phyloP scores from a whole-genome alignment of 1,284 basidiomycete species.

The Ceratorhiza oryzae-sativae region DNA sequence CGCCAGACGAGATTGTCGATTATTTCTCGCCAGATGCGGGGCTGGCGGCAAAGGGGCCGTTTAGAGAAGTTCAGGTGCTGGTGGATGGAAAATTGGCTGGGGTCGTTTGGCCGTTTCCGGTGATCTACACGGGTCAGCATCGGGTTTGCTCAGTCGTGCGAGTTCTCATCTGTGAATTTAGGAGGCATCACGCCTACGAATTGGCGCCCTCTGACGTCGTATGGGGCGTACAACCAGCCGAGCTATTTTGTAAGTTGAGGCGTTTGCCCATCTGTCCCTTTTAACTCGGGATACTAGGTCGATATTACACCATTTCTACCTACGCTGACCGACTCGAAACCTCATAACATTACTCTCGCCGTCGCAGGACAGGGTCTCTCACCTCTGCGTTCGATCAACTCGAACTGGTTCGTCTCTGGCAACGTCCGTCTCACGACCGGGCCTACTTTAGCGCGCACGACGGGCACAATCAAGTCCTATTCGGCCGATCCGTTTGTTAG shows the following conservation, averaged over 20 bases:
- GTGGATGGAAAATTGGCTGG: constrained; percentile 44
- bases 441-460: constrained; percentile 35
- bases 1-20: constrained; percentile 31
- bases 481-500: constrained; percentile 8
- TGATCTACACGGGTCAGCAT: constrained; percentile 44
- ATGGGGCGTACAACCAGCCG: constrained; percentile 44
- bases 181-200: constrained; percentile 44
- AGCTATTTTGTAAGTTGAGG: constrained; percentile 36
- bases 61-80: constrained; percentile 44
- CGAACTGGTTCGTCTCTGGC: constrained; percentile 43
- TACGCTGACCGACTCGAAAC: constrained; percentile 7
- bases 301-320: constrained; percentile 44
- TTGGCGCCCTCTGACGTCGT: constrained; percentile 45
- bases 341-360: constrained; percentile 38
- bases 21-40: constrained; percentile 38
- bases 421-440: constrained; percentile 41
- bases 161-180: background rate
- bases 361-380: constrained; percentile 43
- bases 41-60: constrained; percentile 41
- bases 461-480: constrained; percentile 34
- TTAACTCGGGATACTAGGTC: background rate
- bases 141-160: background rate
- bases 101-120: constrained; percentile 43
- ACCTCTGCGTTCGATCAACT: constrained; percentile 35
- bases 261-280: background rate